These are phyloP conservation scores for Passalora sequoiae DNA, from an alignment of 2,329 filamentous ascomycete species.

Conservation along the genomic window DNA sequence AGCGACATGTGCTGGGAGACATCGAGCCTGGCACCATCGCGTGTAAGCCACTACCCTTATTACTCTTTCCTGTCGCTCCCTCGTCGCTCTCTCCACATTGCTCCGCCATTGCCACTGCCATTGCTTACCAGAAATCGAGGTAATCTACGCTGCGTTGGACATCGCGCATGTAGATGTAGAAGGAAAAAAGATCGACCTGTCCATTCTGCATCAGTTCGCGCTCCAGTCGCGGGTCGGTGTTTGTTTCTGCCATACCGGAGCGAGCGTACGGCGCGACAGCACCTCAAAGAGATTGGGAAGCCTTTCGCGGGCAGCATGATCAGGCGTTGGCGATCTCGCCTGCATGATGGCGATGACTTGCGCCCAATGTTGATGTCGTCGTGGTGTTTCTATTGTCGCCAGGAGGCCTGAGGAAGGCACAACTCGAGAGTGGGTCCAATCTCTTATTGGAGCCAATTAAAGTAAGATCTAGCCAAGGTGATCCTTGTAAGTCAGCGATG, in stretches of 20 bases:
- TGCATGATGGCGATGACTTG: not conserved
- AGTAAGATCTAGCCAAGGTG: too few species aligned
- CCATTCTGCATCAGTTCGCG: conserved; percentile 8
- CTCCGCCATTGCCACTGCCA: not conserved
- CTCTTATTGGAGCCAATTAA: not conserved
- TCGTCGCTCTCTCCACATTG: not conserved
- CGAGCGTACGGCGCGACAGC: conserved; percentile 84
- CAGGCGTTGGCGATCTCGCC: conserved; percentile 28
- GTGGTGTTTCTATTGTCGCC: not conserved
- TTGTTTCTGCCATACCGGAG: conserved; percentile 51
- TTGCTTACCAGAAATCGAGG: conserved; percentile 82
- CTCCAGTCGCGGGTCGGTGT: conserved; percentile 1
- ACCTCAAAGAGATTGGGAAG: conserved; percentile 95
- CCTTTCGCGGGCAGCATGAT: conserved; percentile 58
- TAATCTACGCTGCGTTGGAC: conserved; percentile 98
- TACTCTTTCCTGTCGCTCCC: not conserved
- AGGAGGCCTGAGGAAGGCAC: not conserved
- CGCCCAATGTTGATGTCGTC: conserved; percentile 24
- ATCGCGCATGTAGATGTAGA: conserved; percentile 99
- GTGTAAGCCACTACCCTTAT: not conserved
- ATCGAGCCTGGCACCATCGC: conserved; percentile 76
- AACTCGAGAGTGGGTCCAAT: not conserved
- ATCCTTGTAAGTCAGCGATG: too few species aligned
- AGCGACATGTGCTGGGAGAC: conserved; percentile 98
- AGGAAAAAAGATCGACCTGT: conserved; percentile 86